Percentiles rank a stretch among this genome's conserved stretches.
These are phyloP conservation scores for Botrytis fragariae DNA, from an alignment of 2,329 filamentous ascomycete genomes.

Conservation along the genomic window DNA sequence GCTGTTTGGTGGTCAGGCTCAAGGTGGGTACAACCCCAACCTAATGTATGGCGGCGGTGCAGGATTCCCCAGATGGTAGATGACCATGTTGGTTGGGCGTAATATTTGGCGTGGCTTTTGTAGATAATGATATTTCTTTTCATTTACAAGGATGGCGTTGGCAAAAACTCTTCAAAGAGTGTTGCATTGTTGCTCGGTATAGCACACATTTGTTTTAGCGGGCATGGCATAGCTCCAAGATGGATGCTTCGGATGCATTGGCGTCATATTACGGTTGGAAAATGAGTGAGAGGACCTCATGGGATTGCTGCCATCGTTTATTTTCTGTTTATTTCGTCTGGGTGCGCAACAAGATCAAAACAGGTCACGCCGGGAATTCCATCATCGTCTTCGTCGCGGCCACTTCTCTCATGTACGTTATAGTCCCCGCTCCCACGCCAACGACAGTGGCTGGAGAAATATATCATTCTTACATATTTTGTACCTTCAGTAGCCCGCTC, in stretches of 20 bases:
- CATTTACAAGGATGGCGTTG: conserved; percentile 36
- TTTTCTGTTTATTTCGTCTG: conserved; percentile 31
- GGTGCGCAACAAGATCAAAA: conserved; percentile 30
- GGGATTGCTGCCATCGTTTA: conserved; percentile 29
- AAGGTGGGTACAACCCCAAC: conserved; percentile 92
- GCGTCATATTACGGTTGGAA: conserved; percentile 34
- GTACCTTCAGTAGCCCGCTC: conserved; percentile 40
- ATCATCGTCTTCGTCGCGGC: conserved; percentile 65
- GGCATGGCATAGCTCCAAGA: conserved; percentile 46
- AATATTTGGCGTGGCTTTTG: conserved; percentile 29
- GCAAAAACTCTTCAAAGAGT: conserved; percentile 34
- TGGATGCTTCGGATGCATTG: conserved; percentile 39
- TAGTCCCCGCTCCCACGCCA: conserved; percentile 45
- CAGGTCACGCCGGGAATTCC: conserved; percentile 55
- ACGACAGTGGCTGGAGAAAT: conserved; percentile 47
- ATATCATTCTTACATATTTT: conserved; percentile 47
- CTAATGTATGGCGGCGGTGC: conserved; percentile 69
- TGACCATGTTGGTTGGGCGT: conserved; percentile 29
- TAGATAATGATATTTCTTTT: conserved; percentile 37
- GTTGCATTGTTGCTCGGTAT: conserved; percentile 35
- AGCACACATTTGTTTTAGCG: conserved; percentile 46
- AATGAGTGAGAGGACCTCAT: conserved; percentile 35
- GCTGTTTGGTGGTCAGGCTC: conserved; percentile 80
- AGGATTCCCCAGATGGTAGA: conserved; percentile 62
- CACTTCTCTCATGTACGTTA: conserved; percentile 62